phyloP scores from a whole-genome alignment of 164 flowering plant genomes.

The Dillenia turbinata region DNA sequence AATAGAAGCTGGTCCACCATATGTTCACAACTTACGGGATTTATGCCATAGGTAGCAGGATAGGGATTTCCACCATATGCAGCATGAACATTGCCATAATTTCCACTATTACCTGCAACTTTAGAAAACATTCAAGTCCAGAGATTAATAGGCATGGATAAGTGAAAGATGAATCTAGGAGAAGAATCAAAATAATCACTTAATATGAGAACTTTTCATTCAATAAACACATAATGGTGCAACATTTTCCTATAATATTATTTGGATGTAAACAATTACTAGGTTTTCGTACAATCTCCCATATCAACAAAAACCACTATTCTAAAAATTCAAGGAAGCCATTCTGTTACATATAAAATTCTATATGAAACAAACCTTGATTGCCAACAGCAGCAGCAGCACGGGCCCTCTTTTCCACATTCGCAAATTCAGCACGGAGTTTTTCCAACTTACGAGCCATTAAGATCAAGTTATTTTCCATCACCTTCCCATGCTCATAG shows the following conservation, averaged over 20 bases:
- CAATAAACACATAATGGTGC: too few relatives aligned
- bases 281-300: too few relatives aligned
- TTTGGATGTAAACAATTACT: too few relatives aligned
- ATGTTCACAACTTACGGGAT: slow-evolving; percentile 46
- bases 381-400: slow-evolving; percentile 72
- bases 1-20: too few relatives aligned
- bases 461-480: slow-evolving; percentile 84
- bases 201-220: too few relatives aligned
- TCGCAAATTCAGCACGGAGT: slow-evolving; percentile 88
- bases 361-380: slow-evolving; percentile 40
- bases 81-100: slow-evolving; percentile 62
- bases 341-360: too few relatives aligned
- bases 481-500: slow-evolving; percentile 81
- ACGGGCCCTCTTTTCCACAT: slow-evolving; percentile 78
- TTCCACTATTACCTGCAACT: slow-evolving; percentile 56
- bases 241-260: too few relatives aligned
- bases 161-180: too few relatives aligned
- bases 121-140: slow-evolving; percentile 7
- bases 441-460: slow-evolving; percentile 96
- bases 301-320: too few relatives aligned
- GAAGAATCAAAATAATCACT: too few relatives aligned
- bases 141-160: too few relatives aligned
- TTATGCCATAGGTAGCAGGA: slow-evolving; percentile 61
- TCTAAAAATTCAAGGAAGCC: too few relatives aligned
- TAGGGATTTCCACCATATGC: slow-evolving; percentile 71